These are phyloP conservation scores for Piromyces sp. DNA, from an alignment of 192 early-diverging fungal genomes.

Conservation along the genomic window DNA sequence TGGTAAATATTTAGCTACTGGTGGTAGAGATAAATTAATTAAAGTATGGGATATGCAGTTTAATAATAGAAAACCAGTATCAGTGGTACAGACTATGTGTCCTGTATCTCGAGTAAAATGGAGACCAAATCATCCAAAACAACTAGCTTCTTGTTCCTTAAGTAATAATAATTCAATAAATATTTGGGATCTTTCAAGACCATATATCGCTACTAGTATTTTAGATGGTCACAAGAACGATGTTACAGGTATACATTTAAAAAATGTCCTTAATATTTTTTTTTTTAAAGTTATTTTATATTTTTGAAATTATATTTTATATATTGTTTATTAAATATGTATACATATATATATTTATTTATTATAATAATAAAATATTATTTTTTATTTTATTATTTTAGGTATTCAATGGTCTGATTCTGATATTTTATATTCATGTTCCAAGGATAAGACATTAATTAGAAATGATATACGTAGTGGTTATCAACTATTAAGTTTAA, in stretches of 20 bases:
- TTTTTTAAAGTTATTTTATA: no score
- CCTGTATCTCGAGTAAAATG: not conserved
- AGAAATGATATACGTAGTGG: constrained; percentile 31
- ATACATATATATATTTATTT: no score
- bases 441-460: constrained; percentile 59
- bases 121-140: not conserved
- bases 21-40: constrained; percentile 58
- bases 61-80: not conserved
- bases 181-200: constrained; percentile 52
- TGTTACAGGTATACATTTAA: constrained; percentile 32
- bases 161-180: constrained; percentile 41
- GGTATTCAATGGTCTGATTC: constrained; percentile 49
- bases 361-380: no score
- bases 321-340: not conserved
- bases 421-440: constrained; percentile 45
- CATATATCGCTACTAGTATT: constrained; percentile 44
- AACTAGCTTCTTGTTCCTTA: constrained; percentile 55
- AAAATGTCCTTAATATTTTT: no score
- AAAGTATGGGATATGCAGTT: constrained; percentile 22
- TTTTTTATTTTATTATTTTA: constrained; percentile 3
- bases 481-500: constrained; percentile 20
- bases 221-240: constrained; percentile 51
- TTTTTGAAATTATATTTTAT: not conserved
- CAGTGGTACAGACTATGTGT: not conserved
- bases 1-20: constrained; percentile 50